Conservation (phyloP, 148 eudicot genomes). For the Camellia sinensis region DNA sequence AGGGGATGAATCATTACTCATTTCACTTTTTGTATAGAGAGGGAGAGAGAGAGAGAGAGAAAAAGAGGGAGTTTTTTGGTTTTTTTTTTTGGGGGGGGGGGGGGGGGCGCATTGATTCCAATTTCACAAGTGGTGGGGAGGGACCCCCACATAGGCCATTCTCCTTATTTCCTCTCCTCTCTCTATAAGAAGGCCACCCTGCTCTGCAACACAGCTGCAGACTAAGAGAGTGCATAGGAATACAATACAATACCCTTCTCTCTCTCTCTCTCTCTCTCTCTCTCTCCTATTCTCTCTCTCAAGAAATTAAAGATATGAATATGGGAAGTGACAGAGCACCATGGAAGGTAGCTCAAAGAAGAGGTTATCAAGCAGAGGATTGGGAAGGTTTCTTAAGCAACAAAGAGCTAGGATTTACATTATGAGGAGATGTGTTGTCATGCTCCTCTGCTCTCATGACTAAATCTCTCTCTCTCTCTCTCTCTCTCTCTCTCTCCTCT, state of each 20-base stretch:
- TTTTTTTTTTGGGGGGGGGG: no score
- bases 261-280: neutral
- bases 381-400: conserved; percentile 21
- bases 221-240: no score
- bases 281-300: neutral
- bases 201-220: no score
- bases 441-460: conserved; percentile 25
- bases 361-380: conserved; percentile 4
- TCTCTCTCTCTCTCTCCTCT: no score
- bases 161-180: neutral
- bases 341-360: conserved; percentile 10
- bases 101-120: no score
- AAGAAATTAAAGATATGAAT: neutral
- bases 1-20: no score
- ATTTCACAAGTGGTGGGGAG: no score
- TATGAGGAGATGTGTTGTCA: conserved; percentile 19
- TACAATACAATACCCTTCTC: neutral
- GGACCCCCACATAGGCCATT: no score
- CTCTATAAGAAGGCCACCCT: neutral
- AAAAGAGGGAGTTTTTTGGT: no score
- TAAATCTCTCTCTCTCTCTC: neutral
- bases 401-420: conserved; percentile 26
- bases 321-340: neutral
- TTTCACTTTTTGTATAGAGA: no score
- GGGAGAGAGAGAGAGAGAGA: no score